Base-by-base conservation (phyloP, 2,329 filamentous ascomycete species). In the Paracoccidioides lutzii region DNA sequence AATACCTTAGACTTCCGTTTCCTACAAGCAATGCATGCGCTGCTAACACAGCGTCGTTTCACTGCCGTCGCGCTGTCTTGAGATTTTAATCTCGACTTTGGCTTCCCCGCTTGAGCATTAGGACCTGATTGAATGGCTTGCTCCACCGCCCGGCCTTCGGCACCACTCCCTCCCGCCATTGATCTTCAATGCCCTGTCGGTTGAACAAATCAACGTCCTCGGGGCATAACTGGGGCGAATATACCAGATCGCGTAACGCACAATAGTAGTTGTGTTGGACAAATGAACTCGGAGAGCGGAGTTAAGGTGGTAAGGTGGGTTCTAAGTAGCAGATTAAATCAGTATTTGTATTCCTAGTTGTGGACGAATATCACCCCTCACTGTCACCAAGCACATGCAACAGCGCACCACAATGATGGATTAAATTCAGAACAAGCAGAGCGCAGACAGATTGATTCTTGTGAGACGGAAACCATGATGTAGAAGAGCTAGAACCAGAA, bases 11-110 rank as follows among this genome's bases (percentile, higher is more conserved):
- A 88, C 66, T 91, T 91, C 60, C 87, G 78, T 67, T 82, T 83
- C 22, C 87, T 80, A 67, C 87, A 91, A 15, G 87, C 87, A 65
- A 90, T 82, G 67, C 87, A 91, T 8, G 87, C 87, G n/a, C 85
- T 90, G 71, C 85, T 90, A 57, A 91, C 85, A 69, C 87, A 90
- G 62, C 86, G 79, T 60, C 87, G 78, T 69, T 90, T 90, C 9
- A 68, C 67, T 6, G 69, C 57, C 15, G 67, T 60, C 22, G 59
- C 33, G 40, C 51, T 55, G 5, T 57, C 62, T 53, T 67, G 61
- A 59, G 51, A 60, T 67, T 53, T 66, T 59, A 55, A 59, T 66
- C 62, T 69, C 65, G 45, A 60, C 64, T 58, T 70, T 66, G 40
- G 53, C 57, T 61, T 63, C 66, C 12, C 60, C 46, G 41, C 57